phyloP scores from a whole-genome alignment of 345 rosid species.

The Gossypium rotundifolium region DNA sequence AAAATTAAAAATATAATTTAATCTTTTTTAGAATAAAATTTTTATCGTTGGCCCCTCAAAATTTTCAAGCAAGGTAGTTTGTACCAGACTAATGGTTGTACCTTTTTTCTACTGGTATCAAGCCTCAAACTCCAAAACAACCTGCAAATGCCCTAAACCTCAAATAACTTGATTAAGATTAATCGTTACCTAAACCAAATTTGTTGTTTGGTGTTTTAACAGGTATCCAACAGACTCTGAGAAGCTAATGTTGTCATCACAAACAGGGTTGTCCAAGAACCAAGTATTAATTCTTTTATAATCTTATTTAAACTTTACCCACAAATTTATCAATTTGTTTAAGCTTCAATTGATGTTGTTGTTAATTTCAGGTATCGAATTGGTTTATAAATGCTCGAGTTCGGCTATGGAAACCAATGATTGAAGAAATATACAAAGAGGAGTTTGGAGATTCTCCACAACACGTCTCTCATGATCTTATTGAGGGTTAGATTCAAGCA shows the following conservation, averaged over 20 bases:
- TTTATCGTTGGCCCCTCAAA: no score
- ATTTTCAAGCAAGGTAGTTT: no score
- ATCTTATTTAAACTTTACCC: not conserved
- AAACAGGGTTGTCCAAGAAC: constrained; percentile 66
- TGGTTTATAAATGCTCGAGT: constrained; percentile 96
- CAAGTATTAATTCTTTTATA: constrained; percentile 39
- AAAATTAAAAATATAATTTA: no score
- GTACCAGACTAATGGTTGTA: no score
- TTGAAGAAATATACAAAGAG: constrained; percentile 85
- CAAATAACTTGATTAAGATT: not conserved
- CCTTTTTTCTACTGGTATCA: no score
- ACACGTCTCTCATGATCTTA: constrained; percentile 34
- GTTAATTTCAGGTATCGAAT: constrained; percentile 55
- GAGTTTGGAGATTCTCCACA: constrained; percentile 75
- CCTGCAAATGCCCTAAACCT: no score
- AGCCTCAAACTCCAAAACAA: no score
- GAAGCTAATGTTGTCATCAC: constrained; percentile 70
- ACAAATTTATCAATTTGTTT: not conserved
- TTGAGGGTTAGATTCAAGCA: constrained; percentile 40
- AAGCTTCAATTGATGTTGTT: not conserved
- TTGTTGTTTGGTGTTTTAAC: constrained; percentile 14
- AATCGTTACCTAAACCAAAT: not conserved
- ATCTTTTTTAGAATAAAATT: no score
- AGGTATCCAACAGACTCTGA: constrained; percentile 83
- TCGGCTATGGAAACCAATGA: constrained; percentile 95